Evolutionary conservation across 345 rosid species (phyloP), one percentile per base, ranked within the genome.

Genomic region (Barbarea vulgaris): DNA sequence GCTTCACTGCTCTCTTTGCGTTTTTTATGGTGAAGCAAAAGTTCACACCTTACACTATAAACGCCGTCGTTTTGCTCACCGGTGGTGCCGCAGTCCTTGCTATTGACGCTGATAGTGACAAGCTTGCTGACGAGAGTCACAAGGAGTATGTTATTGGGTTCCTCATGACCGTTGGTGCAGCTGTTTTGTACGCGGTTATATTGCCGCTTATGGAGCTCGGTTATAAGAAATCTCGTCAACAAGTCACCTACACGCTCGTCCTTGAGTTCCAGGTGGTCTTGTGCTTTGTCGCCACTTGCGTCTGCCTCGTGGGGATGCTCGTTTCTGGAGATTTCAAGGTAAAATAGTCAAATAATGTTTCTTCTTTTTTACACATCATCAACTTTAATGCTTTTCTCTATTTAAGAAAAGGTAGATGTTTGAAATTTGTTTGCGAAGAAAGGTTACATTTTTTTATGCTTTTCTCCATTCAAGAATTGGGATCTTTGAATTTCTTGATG

Each of bases 1-100:
- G 83, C 4, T 89, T 89, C 84, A 89, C 91, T 0, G 96, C 96
- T 7, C 74, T 28, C 11, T 91, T 89, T 18, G 89, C 93, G 0
- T 88, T 71, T 67, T 68, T 91, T 12, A 28, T 89, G 77, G 96
- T 91, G 61, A 88, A 81, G 65, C 87, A 91, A 53, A 87, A 68
- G 80, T 85, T 91, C 68, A 87, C 87, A 1, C 51, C 85, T 0
- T 89, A 75, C 48, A 76, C 88, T 2, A 60, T 82, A 55, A 91
- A 91, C 85, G 83, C 93, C 3, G 71, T 89, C 9, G 79, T 83
- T 14, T 36, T 91, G 77, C 41, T 91, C n/a, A 87, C 84, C 0
- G n/a, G 83, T 2, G 93, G 85, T 6, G 87, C 93, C 1, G 87
- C 69, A 1, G 81, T 88, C 15, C 72, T 91, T 56, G 89, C 82